Base-by-base conservation (phyloP, 495 filamentous ascomycete species). In the Podospora pseudoanserina region DNA sequence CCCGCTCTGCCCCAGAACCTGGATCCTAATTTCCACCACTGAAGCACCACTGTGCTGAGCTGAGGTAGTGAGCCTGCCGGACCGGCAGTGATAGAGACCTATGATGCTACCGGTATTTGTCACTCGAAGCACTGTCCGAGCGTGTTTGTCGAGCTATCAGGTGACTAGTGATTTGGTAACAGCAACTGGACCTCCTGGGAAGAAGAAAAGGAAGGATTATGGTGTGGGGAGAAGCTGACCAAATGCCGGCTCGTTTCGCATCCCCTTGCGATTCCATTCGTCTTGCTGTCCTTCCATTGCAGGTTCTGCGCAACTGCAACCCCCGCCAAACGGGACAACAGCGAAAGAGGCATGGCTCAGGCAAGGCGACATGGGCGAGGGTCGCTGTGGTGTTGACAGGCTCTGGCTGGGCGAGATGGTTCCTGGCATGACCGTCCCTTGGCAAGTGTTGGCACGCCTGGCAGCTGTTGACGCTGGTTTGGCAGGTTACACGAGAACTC, bases 1-100 rank as follows among this genome's bases (percentile, higher is more conserved):
- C 39, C 39, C 39, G 39, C 39, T 49, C 39, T 49, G 39, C 39
- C 58, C 59, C 66, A 63, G 59, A 64, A 3, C 53, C 66, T 68
- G 63, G 68, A 34, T 55, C 60, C 63, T 65, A 71, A 71, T 71
- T 68, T 71, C 66, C 59, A 66, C 58, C 49, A 49, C 15, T 49
- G 23, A 23, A 23, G 23, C 23, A 23, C 39, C 2, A 1, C 39
- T 49, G 30, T 32, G 30, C 4, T 6, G 30, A 23, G 23, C 23
- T 23, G 30, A 5, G 30, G 30, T 32, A 4, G 30, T 32, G 30
- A 32, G 30, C 30, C 30, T 32, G 30, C 30, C 30, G 30, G 30
- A 32, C 30, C 30, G 30, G 30, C 30, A 32, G 4, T 32, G 30
- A 7, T 32, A 7, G 7, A 32, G 23, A 23, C 23, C 23, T 23